Evolutionary conservation across 805 yeast species (phyloP), one percentile per base, ranked within the genome.

Genomic region (Alloascoidea africana): DNA sequence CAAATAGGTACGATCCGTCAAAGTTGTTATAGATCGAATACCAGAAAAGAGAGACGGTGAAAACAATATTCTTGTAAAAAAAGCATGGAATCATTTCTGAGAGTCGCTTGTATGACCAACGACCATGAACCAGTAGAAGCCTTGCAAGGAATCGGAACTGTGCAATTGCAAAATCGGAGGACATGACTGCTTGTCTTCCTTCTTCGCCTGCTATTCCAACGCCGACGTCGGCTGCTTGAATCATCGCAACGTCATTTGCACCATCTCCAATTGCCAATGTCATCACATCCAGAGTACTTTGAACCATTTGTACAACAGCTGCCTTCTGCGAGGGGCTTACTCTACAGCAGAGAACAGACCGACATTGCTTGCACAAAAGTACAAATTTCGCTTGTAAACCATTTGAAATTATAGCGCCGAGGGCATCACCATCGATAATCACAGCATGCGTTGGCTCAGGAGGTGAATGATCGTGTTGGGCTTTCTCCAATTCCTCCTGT

Each of bases 171-270:
- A 78, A 81, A 59, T 81, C 93, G 0, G 87, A 73, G 1, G 85
- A 73, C 93, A 81, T 81, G 5, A 76, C 91, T 1, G 93, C 93
- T 50, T 80, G 87, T 38, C 91, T 60, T 42, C 93, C 93, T 58
- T 81, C 93, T 47, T 79, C 83, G 45, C 93, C 93, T 4, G 86
- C 89, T 49, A 81, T 80, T 44, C 93, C 93, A 30, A 82, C 77
- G 40, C 93, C 93, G 23, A 82, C 74, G 52, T 82, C 78, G 3
- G 93, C 89, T 23, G 83, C 80, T 50, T 80, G 89, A 44, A 81
- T 82, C 93, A 81, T 81, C 5, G 91, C 82, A 36, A 81, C 91
- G 54, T 81, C 93, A 50, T 81, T 81, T 17, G 91, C 83, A 44
- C 93, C 93, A 52, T 81, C 93, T 19, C 93, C 93, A 52, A 81